Base-by-base conservation (phyloP, 169 alveolate species). In the Plasmodium gallinaceum region DNA sequence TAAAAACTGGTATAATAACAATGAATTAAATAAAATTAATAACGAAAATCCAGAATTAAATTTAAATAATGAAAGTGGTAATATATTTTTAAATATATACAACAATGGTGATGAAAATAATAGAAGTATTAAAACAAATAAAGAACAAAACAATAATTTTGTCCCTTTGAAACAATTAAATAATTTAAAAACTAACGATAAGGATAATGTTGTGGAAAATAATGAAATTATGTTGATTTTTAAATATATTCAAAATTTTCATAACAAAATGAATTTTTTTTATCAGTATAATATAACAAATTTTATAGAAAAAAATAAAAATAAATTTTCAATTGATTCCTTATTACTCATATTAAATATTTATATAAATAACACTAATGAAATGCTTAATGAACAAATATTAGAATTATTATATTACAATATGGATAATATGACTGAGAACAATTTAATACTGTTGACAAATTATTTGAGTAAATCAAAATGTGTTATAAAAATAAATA, bases 171-270 rank as follows among this genome's bases (percentile, higher is more conserved):
- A 22, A 32, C 42, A 32, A 10, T 14, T 10, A 18, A 3, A 52
- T 9, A 71, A 48, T 45, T 46, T 71, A 52, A 52, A 20, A 37
- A 39, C 32, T 66, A 45, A 66, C 14, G 57, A 45, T 39, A 66
- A 66, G 14, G 32, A 6, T 7, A 37, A 39, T 39, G 18, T 18
- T 18, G 57, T 45, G n/a, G 60, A 66, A 66, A 60, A 42, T 65
- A 72, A 83, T 16, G 91, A 83, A 24, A 43, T 83, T 43, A 37
- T 68, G 26, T 43, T 61, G 54, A 70, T 83, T 68, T 83, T 83
- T 83, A 83, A 83, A 73, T 83, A 83, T 62, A 83, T 83, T 7
- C 73, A 83, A 42, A 83, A 83, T 58, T 68, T 54, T 69, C 91
- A 83, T 60, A 39, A 68, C 6, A 69, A 69, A 22, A 83, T 83